phyloP scores from a whole-genome alignment of 2,329 filamentous ascomycete genomes.

The Penicillium sp. region DNA sequence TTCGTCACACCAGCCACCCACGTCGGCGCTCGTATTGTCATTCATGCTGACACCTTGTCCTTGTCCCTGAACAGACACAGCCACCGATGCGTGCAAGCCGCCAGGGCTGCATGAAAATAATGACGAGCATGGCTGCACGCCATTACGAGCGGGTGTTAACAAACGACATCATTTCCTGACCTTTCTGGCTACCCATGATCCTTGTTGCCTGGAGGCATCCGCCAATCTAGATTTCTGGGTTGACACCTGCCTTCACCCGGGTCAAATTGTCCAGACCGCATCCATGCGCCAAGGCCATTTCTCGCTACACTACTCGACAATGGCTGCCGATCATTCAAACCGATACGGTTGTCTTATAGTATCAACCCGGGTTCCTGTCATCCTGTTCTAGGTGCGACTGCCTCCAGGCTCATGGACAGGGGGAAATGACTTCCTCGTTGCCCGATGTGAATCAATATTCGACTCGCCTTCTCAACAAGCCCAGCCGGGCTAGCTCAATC shows the following conservation, averaged over 20 bases:
- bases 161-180: neutral
- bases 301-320: neutral
- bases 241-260: neutral
- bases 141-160: neutral
- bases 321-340: neutral
- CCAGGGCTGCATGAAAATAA: neutral
- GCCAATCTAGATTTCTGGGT: neutral
- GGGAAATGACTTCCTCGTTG: neutral
- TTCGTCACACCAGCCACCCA: slow-evolving; percentile 21
- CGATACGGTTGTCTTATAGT: neutral
- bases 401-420: neutral
- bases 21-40: neutral
- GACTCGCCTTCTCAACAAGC: neutral
- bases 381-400: neutral
- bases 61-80: neutral
- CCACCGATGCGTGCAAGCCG: neutral
- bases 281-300: neutral
- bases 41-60: neutral
- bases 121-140: neutral
- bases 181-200: neutral
- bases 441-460: neutral
- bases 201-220: neutral
- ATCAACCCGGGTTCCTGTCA: neutral
- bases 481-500: slow-evolving; percentile 52
- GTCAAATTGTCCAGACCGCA: neutral